A percentile compares a stretch with the other conserved stretches of the same genome.
phyloP scores from a whole-genome alignment of 805 yeast species.

The Metschnikowia orientalis region DNA sequence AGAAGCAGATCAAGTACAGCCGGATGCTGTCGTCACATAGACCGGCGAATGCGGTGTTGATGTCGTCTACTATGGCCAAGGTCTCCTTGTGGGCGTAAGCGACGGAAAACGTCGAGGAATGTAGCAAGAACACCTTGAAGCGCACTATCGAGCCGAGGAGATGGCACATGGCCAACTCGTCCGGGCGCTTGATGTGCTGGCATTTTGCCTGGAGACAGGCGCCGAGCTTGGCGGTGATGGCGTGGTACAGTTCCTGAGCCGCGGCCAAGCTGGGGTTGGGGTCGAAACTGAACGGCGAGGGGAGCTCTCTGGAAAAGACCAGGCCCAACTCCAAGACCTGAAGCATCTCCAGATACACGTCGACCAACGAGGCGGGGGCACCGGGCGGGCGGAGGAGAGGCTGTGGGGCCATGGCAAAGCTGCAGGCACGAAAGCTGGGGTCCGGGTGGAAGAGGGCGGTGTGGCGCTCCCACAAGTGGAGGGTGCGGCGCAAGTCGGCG shows the following conservation, averaged over 20 bases:
- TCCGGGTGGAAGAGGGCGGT: slow-evolving; percentile 6
- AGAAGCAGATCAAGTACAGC: slow-evolving; percentile 3
- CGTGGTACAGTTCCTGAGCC: slow-evolving; percentile 1
- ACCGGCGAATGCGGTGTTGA: slow-evolving; percentile 3
- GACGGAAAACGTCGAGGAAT: not conserved
- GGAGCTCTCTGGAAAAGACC: slow-evolving; percentile 2
- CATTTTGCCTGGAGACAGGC: not conserved
- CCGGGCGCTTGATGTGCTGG: not conserved
- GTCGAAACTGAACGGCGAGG: slow-evolving; percentile 6
- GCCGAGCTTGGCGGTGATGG: slow-evolving; percentile 1
- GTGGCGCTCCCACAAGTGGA: slow-evolving; percentile 10
- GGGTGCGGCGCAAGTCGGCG: slow-evolving; percentile 7
- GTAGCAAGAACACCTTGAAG: slow-evolving; percentile 6
- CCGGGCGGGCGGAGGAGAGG: too few species aligned
- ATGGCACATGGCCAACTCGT: slow-evolving; percentile 4
- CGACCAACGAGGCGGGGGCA: too few species aligned
- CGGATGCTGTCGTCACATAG: slow-evolving; percentile 1
- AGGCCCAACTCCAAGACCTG: slow-evolving; percentile 3
- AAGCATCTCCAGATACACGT: slow-evolving; percentile 8
- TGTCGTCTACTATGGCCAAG: slow-evolving; percentile 3
- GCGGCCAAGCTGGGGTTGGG: not conserved
- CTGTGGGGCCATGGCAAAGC: not conserved
- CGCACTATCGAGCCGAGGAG: slow-evolving; percentile 2
- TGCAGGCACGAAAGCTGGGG: slow-evolving; percentile 1
- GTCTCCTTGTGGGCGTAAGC: slow-evolving; percentile 4